Conservation (phyloP, 1,139 yeast species). For the Spathaspora sp. region DNA sequence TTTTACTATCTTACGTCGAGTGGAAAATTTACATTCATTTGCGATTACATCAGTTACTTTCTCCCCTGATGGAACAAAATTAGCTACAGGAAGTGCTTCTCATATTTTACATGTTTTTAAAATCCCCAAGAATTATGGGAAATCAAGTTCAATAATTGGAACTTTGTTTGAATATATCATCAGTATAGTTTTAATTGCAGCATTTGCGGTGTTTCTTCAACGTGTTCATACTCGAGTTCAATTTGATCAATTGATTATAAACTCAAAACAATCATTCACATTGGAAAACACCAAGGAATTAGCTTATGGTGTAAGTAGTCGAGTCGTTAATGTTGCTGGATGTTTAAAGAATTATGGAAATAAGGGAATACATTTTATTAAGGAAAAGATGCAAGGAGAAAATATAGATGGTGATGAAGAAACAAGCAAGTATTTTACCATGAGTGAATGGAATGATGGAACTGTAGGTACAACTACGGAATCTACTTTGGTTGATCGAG, state of each 20-base stretch:
- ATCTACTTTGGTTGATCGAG: conserved; percentile 16
- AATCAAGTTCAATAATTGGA: conserved; percentile 45
- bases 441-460: conserved; percentile 25
- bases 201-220: conserved; percentile 48
- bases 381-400: conserved; percentile 42
- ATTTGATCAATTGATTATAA: conserved; percentile 23
- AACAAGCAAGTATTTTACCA: conserved; percentile 26
- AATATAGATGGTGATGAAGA: conserved; percentile 27
- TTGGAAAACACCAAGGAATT: conserved; percentile 17
- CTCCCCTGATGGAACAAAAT: conserved; percentile 63
- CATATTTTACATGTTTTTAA: conserved; percentile 65
- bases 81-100: conserved; percentile 83
- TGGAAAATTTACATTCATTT: conserved; percentile 68
- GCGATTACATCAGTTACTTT: conserved; percentile 77
- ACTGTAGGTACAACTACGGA: conserved; percentile 3
- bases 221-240: conserved; percentile 38
- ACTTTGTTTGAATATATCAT: conserved; percentile 39
- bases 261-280: conserved; percentile 15
- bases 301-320: conserved; percentile 19
- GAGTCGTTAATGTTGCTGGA: conserved; percentile 23
- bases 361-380: conserved; percentile 33
- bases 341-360: conserved; percentile 14
- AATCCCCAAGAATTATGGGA: conserved; percentile 54
- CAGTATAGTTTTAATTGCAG: conserved; percentile 44
- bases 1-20: conserved; percentile 49